Base-by-base conservation (phyloP, 768 basidiomycete species). In the Pholiota molesta region DNA sequence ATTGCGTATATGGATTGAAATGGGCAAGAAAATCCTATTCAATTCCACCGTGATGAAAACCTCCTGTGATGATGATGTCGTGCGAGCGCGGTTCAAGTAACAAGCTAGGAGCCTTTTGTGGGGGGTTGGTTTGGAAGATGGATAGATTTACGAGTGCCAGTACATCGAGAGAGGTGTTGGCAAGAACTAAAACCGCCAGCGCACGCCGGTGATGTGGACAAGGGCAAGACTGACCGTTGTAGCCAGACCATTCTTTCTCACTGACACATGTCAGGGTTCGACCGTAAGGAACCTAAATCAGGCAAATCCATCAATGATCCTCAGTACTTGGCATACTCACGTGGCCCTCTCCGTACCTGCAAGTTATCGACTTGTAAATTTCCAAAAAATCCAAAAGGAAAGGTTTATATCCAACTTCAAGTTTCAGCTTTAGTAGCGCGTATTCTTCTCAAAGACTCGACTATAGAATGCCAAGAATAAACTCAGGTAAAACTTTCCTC, bases 181-280 rank as follows among this genome's bases (percentile, higher is more conserved):
- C 11, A 37, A 16, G 35, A 37, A 26, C 45, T 47, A 59, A 42
- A 61, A 28, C 37, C 53, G 60, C 60, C 62, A 63, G 65, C 60
- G 40, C 59, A 66, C 61, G 52, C 31, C 59, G 31, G 21, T 59
- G 65, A 59, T 66, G 65, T 51, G 57, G 60, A 63, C 60, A 61
- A 61, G 54, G 59, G 23, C 42, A 60, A 53, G 19, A 55, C 53
- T 56, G 61, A 28, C 65, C 61, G 64, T 49, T 54, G 19, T 19
- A 49, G 47, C 47, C 47, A 49, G 47, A 44, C 42, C 57, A 59
- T 62, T 65, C 26, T 26, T 26, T 2, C 65, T 52, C 65, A 55
- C 55, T 66, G 59, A 63, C 65, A 66, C 57, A 61, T 63, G 65
- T 62, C 59, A 59, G 53, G 23, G 31, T 23, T 17, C 39, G 37